Percentiles rank a stretch among this genome's conserved stretches.
These are phyloP conservation scores for Ophiostoma fasciatum DNA, from an alignment of 2,329 filamentous ascomycete genomes.

Conservation along the genomic window DNA sequence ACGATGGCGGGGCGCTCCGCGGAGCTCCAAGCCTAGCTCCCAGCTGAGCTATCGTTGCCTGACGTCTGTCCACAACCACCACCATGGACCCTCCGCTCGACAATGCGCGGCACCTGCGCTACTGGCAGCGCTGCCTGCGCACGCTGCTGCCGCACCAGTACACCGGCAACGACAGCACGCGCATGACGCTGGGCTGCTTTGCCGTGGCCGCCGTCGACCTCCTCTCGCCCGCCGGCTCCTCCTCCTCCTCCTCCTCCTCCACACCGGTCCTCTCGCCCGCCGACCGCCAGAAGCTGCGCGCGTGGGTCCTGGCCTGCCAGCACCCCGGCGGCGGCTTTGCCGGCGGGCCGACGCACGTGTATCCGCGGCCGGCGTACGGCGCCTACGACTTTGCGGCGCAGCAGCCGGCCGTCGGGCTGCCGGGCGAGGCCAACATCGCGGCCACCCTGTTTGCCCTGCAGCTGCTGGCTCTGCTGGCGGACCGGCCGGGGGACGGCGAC, in stretches of 20 bases:
- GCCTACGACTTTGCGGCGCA: constrained; percentile 18
- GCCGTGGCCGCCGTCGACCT: constrained; percentile 75
- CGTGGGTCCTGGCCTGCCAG: constrained; percentile 79
- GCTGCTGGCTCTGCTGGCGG: constrained; percentile 42
- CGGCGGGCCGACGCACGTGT: constrained; percentile 58
- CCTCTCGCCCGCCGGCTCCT: constrained; percentile 34
- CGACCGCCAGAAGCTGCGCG: constrained; percentile 32
- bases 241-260: background rate
- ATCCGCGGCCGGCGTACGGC: constrained; percentile 19
- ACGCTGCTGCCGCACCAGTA: constrained; percentile 70
- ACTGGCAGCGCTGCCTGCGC: constrained; percentile 82
- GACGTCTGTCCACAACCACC: background rate
- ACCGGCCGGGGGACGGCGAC: background rate
- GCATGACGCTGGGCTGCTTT: constrained; percentile 82
- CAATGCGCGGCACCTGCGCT: constrained; percentile 61
- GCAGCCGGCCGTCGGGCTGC: constrained; percentile 29
- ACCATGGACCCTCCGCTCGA: constrained; percentile 28
- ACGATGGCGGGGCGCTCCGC: too few relatives aligned
- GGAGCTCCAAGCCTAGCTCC: background rate
- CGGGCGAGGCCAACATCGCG: constrained; percentile 54
- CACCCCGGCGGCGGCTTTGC: constrained; percentile 79
- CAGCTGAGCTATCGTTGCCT: too few relatives aligned
- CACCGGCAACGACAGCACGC: constrained; percentile 77
- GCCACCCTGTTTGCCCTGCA: constrained; percentile 82
- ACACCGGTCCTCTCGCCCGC: constrained; percentile 26